Conservation (phyloP, 139 green algal genomes). For the Ostreobium quekettii region DNA sequence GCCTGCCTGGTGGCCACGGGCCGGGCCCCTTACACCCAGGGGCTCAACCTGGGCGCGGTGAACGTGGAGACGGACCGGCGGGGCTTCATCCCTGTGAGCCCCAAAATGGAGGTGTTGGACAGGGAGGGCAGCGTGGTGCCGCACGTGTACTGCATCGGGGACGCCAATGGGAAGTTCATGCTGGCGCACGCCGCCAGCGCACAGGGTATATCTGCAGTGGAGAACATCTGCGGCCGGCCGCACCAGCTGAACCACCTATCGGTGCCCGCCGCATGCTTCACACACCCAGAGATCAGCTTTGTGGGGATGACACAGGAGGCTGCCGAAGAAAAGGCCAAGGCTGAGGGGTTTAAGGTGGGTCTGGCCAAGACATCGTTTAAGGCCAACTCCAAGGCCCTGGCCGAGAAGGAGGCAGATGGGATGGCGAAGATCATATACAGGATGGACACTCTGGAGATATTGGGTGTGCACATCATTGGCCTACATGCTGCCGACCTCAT, state of each 20-base stretch:
- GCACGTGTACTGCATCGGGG: slow-evolving; percentile 97
- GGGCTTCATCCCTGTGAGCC: slow-evolving; percentile 90
- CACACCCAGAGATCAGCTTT: slow-evolving; percentile 94
- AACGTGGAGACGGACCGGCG: slow-evolving; percentile 71
- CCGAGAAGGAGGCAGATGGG: slow-evolving; percentile 94
- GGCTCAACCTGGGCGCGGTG: slow-evolving; percentile 75
- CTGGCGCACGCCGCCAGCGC: slow-evolving; percentile 84
- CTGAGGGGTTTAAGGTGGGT: slow-evolving; percentile 80
- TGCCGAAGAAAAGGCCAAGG: slow-evolving; percentile 77
- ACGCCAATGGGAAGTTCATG: slow-evolving; percentile 97
- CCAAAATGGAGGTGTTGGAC: slow-evolving; percentile 86
- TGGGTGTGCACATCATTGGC: slow-evolving; percentile 91
- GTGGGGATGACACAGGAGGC: slow-evolving; percentile 92
- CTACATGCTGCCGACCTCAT: slow-evolving; percentile 98
- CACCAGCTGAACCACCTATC: slow-evolving; percentile 90
- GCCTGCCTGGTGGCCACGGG: slow-evolving; percentile 92
- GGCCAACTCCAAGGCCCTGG: slow-evolving; percentile 94
- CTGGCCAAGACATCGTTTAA: slow-evolving; percentile 98
- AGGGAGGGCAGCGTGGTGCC: slow-evolving; percentile 53
- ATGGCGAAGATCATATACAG: slow-evolving; percentile 97
- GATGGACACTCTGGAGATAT: slow-evolving; percentile 93
- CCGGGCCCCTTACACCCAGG: slow-evolving; percentile 45
- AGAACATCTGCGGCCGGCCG: slow-evolving; percentile 84
- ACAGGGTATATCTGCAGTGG: slow-evolving; percentile 91
- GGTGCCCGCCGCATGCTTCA: slow-evolving; percentile 97